Evolutionary conservation across 495 filamentous ascomycete species (phyloP).

Genomic region (Hyaloscypha hepaticicola): DNA sequence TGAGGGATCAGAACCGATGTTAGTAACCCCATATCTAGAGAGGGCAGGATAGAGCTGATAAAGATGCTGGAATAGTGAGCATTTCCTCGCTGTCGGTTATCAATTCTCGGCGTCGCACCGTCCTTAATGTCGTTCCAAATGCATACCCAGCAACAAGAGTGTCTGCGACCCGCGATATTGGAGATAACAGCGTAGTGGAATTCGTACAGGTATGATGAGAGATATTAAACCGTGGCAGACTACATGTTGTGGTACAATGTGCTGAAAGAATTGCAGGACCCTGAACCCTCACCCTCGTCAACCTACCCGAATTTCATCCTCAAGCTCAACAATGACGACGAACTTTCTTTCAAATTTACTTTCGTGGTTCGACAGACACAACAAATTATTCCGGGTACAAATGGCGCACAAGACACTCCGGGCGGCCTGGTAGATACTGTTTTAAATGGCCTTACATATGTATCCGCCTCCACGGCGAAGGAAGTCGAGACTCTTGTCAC

Average conservation of each 20-base stretch:
- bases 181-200: slow-evolving; percentile 76
- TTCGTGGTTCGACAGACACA: slow-evolving; percentile 77
- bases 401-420: slow-evolving; percentile 48
- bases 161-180: slow-evolving; percentile 67
- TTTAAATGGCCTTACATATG: slow-evolving; percentile 88
- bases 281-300: slow-evolving; percentile 59
- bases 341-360: slow-evolving; percentile 87
- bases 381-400: slow-evolving; percentile 46
- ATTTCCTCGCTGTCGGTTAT: slow-evolving; percentile 78
- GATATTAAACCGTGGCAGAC: background rate
- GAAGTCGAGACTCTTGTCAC: slow-evolving; percentile 94
- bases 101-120: slow-evolving; percentile 68
- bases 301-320: slow-evolving; percentile 73
- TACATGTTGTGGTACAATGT: background rate
- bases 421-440: slow-evolving; percentile 62
- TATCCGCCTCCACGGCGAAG: slow-evolving; percentile 77
- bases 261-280: slow-evolving; percentile 57
- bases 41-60: slow-evolving; percentile 7
- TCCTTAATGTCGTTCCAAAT: slow-evolving; percentile 82
- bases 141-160: slow-evolving; percentile 82
- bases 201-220: slow-evolving; percentile 78
- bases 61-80: slow-evolving; percentile 59
- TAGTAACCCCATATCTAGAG: slow-evolving; percentile 31
- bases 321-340: slow-evolving; percentile 85
- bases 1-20: slow-evolving; percentile 92